Evolutionary conservation across 352 stramenopile genomes (phyloP).

Genomic region (Pythium biforme): DNA sequence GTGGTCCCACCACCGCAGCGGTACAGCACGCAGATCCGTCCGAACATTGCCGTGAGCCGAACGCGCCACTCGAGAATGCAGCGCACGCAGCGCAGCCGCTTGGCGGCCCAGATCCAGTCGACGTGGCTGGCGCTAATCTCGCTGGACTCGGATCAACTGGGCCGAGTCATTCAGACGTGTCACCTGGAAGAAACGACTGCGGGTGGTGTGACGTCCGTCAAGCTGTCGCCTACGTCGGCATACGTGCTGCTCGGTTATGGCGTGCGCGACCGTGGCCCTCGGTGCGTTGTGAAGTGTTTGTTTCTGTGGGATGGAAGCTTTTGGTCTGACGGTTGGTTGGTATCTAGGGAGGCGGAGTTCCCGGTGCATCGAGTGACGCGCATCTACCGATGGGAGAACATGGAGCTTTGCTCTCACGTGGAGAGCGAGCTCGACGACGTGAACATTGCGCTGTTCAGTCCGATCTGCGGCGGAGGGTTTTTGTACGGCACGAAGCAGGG

Average conservation of each 20-base stretch:
- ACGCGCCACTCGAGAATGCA: conserved; percentile 77
- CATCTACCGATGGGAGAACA: conserved; percentile 89
- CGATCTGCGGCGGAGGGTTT: conserved; percentile 94
- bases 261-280: conserved; percentile 80
- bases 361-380: conserved; percentile 82
- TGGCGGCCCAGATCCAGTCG: conserved; percentile 82
- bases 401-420: conserved; percentile 83
- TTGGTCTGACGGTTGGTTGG: not conserved
- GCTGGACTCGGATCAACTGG: conserved; percentile 72
- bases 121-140: conserved; percentile 86
- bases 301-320: not conserved
- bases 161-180: conserved; percentile 78
- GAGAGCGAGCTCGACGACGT: conserved; percentile 95
- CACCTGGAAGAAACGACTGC: conserved; percentile 77
- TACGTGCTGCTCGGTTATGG: conserved; percentile 86
- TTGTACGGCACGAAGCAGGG: conserved; percentile 98
- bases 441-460: conserved; percentile 98
- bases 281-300: conserved; percentile 40
- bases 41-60: conserved; percentile 81
- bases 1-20: conserved; percentile 52
- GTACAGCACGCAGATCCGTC: conserved; percentile 76
- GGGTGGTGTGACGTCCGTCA: conserved; percentile 87
- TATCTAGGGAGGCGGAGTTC: conserved; percentile 70
- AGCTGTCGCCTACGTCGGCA: conserved; percentile 85
- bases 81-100: conserved; percentile 60